Evolutionary conservation across 202 grass and related monocot species (phyloP), one percentile per base, ranked within the genome.

Genomic region (Sporobolus alterniflorus): DNA sequence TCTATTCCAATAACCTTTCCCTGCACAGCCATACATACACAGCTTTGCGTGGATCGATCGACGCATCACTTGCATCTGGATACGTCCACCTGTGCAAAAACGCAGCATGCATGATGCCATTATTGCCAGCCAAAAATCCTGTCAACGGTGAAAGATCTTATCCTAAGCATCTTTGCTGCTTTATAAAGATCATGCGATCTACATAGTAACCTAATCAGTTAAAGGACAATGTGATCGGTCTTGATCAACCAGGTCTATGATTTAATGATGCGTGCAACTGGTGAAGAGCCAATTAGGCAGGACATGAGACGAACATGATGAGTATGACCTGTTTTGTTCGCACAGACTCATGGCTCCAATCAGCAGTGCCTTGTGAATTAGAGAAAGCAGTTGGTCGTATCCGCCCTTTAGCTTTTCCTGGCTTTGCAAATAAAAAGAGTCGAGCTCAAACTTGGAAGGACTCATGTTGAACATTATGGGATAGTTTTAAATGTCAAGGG

Each of bases 141-240:
- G 18, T 62, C 67, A 62, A 9, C 31, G 30, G 36, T 39, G 36
- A 39, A 36, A 43, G 79, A 79, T 83, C 61, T 90, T 83, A 90
- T 90, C 83, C 57, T 83, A 44, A 18, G 20, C 76, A 71, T 71
- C 36, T 49, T 81, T 81, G 48, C 68, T 65, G 31, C 87, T 85
- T 76, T 85, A 43, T 57, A 72, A 76, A 81, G 82, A 81, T 59
- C 18, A 55, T 33, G 56, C 30, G 8, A 76, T 71, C 70, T n/a
- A 64, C 14, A 77, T 65, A 65, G 22, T 8, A 62, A 74, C 69
- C 69, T 82, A 72, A 71, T 70, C 57, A 55, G 54, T 7, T 50
- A 36, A 85, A 85, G 70, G 56, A 28, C 9, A 30, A 33, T 46
- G 43, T 12, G 33, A 41, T 41, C 20, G 36, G 36, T 70, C 54